These are phyloP conservation scores for Suillus weaverae DNA, from an alignment of 768 basidiomycete species.

Conservation along the genomic window DNA sequence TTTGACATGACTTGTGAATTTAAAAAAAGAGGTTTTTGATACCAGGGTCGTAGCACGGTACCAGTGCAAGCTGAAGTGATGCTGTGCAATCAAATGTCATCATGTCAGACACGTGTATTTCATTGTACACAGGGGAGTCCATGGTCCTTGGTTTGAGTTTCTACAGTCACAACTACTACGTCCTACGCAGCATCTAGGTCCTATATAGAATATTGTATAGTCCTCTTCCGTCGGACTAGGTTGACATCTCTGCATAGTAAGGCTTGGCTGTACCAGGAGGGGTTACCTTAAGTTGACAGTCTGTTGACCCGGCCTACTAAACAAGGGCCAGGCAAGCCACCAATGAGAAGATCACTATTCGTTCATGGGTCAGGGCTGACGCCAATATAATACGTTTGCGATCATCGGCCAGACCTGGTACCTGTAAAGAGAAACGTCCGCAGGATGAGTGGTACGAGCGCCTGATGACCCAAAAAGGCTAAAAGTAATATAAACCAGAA, in stretches of 20 bases:
- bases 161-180: background rate
- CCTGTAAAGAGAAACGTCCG: background rate
- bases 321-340: background rate
- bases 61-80: background rate
- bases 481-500: background rate
- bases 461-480: background rate
- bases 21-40: background rate
- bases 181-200: background rate
- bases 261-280: background rate
- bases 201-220: background rate
- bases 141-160: background rate
- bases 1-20: constrained; percentile 31
- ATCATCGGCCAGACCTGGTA: background rate
- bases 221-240: background rate
- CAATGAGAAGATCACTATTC: background rate
- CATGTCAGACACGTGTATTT: background rate
- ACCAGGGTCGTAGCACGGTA: background rate
- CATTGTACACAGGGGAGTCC: background rate
- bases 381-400: background rate
- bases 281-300: background rate
- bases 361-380: background rate
- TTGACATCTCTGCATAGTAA: background rate
- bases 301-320: no score
- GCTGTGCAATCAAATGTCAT: background rate
- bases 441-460: background rate